Percentiles rank a stretch among this genome's conserved stretches.
These are phyloP conservation scores for Melampsora larici-populina DNA, from an alignment of 1,284 basidiomycete species.

Conservation along the genomic window DNA sequence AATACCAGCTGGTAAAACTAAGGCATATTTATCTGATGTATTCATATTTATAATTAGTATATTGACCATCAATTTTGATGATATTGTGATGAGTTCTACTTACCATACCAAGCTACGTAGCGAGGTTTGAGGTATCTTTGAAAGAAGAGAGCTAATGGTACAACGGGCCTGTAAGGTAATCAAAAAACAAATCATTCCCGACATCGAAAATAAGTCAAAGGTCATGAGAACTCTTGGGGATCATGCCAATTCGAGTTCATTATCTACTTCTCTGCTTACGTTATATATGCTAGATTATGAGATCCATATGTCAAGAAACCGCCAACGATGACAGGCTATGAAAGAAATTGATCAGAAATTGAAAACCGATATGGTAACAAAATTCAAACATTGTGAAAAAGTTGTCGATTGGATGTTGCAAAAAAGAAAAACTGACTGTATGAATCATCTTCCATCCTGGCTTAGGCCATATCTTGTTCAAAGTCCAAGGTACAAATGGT, in stretches of 20 bases:
- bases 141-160: slow-evolving; percentile 37
- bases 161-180: slow-evolving; percentile 4
- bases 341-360: neutral
- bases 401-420: neutral
- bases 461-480: slow-evolving; percentile 29
- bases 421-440: slow-evolving; percentile 20
- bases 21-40: slow-evolving; percentile 37
- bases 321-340: slow-evolving; percentile 27
- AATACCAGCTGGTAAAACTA: slow-evolving; percentile 28
- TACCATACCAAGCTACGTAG: slow-evolving; percentile 40
- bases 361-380: neutral
- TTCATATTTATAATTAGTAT: neutral
- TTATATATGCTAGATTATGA: slow-evolving; percentile 26
- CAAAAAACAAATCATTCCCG: neutral
- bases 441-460: slow-evolving; percentile 38
- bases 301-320: slow-evolving; percentile 28
- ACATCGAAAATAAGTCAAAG: neutral
- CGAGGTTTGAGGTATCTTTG: slow-evolving; percentile 35
- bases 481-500: slow-evolving; percentile 39
- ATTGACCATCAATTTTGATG: neutral
- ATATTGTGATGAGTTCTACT: neutral
- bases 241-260: neutral
- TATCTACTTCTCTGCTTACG: neutral
- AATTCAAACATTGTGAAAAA: no score
- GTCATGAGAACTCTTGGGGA: neutral